These are phyloP conservation scores for Colletotrichum sp. DNA, from an alignment of 2,329 filamentous ascomycete genomes.

Conservation along the genomic window DNA sequence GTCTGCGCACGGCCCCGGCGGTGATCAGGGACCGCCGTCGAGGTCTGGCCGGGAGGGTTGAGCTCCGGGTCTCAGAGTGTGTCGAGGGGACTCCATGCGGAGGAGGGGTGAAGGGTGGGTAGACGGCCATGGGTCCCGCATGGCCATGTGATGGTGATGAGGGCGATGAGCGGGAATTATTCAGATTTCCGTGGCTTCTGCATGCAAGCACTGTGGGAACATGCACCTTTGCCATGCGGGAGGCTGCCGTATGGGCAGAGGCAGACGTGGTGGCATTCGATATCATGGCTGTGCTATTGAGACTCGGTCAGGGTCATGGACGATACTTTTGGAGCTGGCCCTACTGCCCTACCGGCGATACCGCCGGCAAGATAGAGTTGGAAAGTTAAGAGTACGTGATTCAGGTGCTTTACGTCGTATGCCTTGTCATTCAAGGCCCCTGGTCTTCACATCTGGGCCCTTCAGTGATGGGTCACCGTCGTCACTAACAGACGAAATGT, in stretches of 20 bases:
- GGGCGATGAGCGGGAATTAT: neutral
- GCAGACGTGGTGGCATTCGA: neutral
- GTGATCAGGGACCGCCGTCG: conserved; percentile 2
- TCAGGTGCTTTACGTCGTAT: neutral
- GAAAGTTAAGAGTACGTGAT: neutral
- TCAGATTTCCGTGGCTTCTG: neutral
- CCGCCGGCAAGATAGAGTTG: neutral
- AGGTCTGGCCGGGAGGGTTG: conserved; percentile 1
- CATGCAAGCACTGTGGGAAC: neutral
- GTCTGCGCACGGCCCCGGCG: conserved; percentile 1
- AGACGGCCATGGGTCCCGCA: neutral
- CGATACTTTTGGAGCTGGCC: neutral
- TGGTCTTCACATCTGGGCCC: neutral
- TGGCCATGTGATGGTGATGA: neutral
- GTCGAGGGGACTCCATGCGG: neutral
- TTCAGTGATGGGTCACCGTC: neutral
- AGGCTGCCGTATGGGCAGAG: neutral
- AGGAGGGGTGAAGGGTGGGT: neutral
- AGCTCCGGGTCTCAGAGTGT: conserved; percentile 20
- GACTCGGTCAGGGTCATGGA: neutral
- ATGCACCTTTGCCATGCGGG: neutral
- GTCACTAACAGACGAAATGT: neutral
- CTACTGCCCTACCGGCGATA: neutral
- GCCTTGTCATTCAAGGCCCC: no score
- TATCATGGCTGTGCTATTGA: neutral